A percentile compares a stretch with the other conserved stretches of the same genome.
Conservation (phyloP, 768 basidiomycete species). For the Boletellus ananas region DNA sequence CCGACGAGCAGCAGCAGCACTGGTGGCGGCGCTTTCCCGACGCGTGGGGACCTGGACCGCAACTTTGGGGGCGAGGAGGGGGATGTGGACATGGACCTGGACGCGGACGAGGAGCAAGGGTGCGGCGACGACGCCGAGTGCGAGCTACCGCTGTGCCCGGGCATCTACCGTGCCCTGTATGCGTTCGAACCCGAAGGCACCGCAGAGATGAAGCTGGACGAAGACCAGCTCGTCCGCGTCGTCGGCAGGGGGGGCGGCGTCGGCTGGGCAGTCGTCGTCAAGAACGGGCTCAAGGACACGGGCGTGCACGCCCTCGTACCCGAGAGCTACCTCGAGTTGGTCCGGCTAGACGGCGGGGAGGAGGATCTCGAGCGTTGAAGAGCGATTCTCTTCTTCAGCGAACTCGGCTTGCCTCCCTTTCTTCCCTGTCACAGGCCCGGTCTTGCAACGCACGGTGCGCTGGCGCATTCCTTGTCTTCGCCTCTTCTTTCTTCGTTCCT, state of each 20-base stretch:
- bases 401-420: background rate
- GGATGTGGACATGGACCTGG: constrained; percentile 27
- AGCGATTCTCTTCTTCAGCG: too few species aligned
- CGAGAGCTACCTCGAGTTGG: constrained; percentile 68
- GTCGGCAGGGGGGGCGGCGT: constrained; percentile 73
- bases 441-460: constrained; percentile 7
- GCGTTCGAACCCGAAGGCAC: constrained; percentile 76
- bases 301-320: constrained; percentile 68
- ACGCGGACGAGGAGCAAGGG: constrained; percentile 29
- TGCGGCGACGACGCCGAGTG: constrained; percentile 18
- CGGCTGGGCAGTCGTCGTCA: constrained; percentile 75
- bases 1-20: constrained; percentile 1
- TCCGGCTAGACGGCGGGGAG: constrained; percentile 36
- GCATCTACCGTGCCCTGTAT: constrained; percentile 74
- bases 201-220: constrained; percentile 77
- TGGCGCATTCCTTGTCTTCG: constrained; percentile 4
- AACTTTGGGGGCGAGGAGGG: constrained; percentile 42
- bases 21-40: constrained; percentile 29
- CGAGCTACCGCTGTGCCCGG: constrained; percentile 50
- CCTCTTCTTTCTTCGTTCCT: background rate
- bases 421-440: background rate
- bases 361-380: constrained; percentile 7
- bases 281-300: constrained; percentile 33
- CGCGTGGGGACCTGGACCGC: constrained; percentile 41
- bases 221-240: constrained; percentile 73